Percentiles rank a stretch among this genome's conserved stretches.
Conservation (phyloP, 2,329 filamentous ascomycete species). For the Aureobasidium sp. region DNA sequence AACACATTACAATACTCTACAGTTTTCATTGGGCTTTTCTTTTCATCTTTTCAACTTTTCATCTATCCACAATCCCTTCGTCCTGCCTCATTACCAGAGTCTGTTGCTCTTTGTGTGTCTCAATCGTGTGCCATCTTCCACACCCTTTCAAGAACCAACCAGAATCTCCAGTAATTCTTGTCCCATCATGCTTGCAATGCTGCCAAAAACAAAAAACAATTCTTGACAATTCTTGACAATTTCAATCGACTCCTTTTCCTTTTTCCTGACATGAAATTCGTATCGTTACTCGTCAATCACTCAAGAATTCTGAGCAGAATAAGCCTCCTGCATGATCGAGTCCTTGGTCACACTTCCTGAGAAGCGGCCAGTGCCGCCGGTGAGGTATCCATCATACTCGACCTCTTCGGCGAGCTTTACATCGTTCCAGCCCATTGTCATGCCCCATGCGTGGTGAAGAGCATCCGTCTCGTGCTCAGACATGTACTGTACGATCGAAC, state of each 20-base stretch:
- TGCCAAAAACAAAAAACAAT: background rate
- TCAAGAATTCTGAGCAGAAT: background rate
- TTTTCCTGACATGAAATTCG: background rate
- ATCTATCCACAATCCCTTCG: background rate
- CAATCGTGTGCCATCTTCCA: background rate
- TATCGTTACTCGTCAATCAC: background rate
- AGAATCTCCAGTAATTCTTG: background rate
- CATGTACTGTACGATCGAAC: constrained; percentile 33
- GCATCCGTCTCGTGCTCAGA: constrained; percentile 25
- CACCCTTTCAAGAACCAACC: background rate
- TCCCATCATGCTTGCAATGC: background rate
- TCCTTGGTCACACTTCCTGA: constrained; percentile 21
- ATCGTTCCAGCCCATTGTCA: constrained; percentile 27
- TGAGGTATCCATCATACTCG: constrained; percentile 33
- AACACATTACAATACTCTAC: background rate
- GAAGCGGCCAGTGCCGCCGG: constrained; percentile 36
- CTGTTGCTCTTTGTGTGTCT: background rate
- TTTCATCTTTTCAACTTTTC: background rate
- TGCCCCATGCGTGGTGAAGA: constrained; percentile 24
- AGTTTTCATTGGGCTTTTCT: background rate
- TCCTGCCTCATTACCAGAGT: background rate
- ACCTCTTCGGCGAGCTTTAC: constrained; percentile 28
- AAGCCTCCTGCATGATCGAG: background rate
- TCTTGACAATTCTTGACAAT: background rate
- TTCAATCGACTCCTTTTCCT: background rate